Conservation (phyloP, 495 filamentous ascomycete species). For the Jackrogersella multiformis region DNA sequence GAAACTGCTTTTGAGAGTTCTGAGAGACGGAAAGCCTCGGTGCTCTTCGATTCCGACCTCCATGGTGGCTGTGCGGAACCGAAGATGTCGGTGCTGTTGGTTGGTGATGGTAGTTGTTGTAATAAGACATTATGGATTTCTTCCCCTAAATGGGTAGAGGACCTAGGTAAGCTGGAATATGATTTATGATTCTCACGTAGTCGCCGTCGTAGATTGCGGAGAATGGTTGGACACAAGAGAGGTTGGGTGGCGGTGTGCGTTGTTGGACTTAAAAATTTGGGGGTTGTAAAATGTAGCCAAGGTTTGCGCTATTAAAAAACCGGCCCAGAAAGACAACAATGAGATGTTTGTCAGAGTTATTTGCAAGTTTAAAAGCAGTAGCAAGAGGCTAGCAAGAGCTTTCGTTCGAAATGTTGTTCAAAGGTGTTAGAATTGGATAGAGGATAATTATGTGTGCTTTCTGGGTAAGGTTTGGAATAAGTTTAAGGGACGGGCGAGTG, state of each 20-base stretch:
- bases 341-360: conserved; percentile 20
- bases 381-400: too few species aligned
- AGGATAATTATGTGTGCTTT: conserved; percentile 28
- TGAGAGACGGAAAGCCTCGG: conserved; percentile 82
- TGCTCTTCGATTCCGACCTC: conserved; percentile 85
- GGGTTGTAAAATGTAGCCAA: conserved; percentile 34
- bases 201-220: conserved; percentile 28
- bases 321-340: conserved; percentile 35
- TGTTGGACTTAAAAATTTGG: conserved; percentile 34
- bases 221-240: conserved; percentile 34
- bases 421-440: conserved; percentile 35
- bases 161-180: too few species aligned
- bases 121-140: conserved; percentile 75
- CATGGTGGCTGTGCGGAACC: conserved; percentile 79
- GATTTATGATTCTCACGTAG: conserved; percentile 23
- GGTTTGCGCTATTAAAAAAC: conserved; percentile 46
- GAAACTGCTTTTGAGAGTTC: conserved; percentile 85
- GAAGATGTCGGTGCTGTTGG: conserved; percentile 64
- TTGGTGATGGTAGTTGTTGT: conserved; percentile 74
- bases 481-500: conserved; percentile 49
- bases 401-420: conserved; percentile 22
- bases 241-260: conserved; percentile 44
- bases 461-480: conserved; percentile 44
- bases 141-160: conserved; percentile 26
- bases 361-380: conserved; percentile 1